phyloP scores from a whole-genome alignment of 805 yeast species.

The Candida patagonica region DNA sequence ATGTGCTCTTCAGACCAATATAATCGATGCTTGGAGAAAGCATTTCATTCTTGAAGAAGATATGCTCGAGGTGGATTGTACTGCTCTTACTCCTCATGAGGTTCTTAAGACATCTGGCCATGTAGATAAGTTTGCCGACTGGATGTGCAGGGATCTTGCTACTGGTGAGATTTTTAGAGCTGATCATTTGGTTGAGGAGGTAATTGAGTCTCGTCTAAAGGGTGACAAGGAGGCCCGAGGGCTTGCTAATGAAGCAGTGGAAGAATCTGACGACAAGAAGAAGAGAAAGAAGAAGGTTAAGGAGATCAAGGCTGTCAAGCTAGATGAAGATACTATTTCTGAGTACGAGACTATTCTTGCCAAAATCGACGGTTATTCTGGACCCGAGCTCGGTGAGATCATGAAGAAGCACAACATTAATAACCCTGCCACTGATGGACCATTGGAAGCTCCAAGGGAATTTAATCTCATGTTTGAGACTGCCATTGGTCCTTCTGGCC shows the following conservation, averaged over 20 bases:
- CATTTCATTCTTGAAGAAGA: conserved; percentile 97
- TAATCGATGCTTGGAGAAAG: conserved; percentile 93
- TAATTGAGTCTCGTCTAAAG: conserved; percentile 87
- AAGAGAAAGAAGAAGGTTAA: conserved; percentile 94
- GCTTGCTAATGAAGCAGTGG: conserved; percentile 47
- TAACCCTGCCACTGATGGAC: conserved; percentile 85
- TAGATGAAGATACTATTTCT: conserved; percentile 66
- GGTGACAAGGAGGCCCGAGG: conserved; percentile 98
- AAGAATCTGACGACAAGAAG: conserved; percentile 72
- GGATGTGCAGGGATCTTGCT: conserved; percentile 95
- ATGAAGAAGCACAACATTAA: conserved; percentile 74
- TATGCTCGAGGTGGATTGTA: conserved; percentile 96
- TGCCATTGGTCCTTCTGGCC: conserved; percentile 98
- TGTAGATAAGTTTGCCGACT: conserved; percentile 97
- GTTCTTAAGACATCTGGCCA: conserved; percentile 98
- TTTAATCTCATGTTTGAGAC: conserved; percentile 99
- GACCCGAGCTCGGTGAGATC: conserved; percentile 82
- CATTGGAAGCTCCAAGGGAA: conserved; percentile 82
- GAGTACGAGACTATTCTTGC: conserved; percentile 87
- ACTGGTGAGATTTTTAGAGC: conserved; percentile 99
- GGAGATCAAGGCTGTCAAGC: conserved; percentile 80
- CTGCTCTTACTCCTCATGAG: conserved; percentile 96
- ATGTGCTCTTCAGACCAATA: conserved; percentile 94
- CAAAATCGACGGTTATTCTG: conserved; percentile 86
- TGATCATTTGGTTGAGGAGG: conserved; percentile 97